Evolutionary conservation across 2,329 filamentous ascomycete species (phyloP).

Genomic region (Uncinocarpus reesii): DNA sequence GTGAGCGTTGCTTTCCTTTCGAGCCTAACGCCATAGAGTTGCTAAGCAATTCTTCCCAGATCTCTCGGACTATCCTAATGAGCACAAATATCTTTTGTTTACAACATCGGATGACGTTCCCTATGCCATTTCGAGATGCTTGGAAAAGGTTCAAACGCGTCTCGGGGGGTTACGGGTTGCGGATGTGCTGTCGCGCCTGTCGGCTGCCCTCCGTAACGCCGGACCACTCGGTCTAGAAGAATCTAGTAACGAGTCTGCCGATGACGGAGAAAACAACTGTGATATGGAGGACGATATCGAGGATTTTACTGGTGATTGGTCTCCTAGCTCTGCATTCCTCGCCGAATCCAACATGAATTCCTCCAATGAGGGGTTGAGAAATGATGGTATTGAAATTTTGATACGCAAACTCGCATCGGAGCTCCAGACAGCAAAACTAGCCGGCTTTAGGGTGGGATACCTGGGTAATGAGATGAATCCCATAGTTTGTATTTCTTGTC

Average conservation of each 20-base stretch:
- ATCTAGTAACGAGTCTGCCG: constrained; percentile 24
- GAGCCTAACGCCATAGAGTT: not conserved
- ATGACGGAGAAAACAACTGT: constrained; percentile 26
- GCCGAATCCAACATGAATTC: not conserved
- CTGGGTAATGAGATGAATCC: constrained; percentile 45
- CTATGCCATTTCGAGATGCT: constrained; percentile 22
- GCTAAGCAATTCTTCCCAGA: too few species aligned
- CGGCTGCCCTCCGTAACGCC: constrained; percentile 28
- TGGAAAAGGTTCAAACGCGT: constrained; percentile 40
- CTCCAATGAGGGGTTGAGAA: not conserved
- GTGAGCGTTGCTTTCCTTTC: constrained; percentile 23
- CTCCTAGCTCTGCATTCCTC: constrained; percentile 15
- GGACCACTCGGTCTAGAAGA: constrained; percentile 20
- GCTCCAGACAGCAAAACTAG: constrained; percentile 49
- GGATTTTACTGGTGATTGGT: constrained; percentile 29
- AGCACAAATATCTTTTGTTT: constrained; percentile 50
- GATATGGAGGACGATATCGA: constrained; percentile 19
- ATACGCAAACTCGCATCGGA: constrained; percentile 46
- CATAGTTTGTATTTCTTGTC: constrained; percentile 56
- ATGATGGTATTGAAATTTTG: constrained; percentile 10
- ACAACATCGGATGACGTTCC: constrained; percentile 37
- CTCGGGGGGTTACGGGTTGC: constrained; percentile 37
- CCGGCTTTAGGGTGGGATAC: constrained; percentile 61
- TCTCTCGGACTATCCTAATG: constrained; percentile 49
- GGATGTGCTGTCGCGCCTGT: constrained; percentile 42